These are phyloP conservation scores for Ogataea hybrid DNA, from an alignment of 1,139 yeast genomes.

Conservation along the genomic window DNA sequence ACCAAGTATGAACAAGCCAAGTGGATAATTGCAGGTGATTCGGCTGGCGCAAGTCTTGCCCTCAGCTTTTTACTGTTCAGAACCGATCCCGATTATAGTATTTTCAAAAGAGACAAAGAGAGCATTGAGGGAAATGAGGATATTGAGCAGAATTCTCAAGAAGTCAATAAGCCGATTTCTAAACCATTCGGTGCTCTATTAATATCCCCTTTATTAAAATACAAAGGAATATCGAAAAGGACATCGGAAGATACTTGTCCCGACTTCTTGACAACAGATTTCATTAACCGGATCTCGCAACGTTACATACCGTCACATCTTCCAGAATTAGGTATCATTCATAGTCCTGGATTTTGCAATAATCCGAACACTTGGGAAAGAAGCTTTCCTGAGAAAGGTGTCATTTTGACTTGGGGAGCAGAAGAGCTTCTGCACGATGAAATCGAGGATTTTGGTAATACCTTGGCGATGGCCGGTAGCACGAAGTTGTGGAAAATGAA, in stretches of 20 bases:
- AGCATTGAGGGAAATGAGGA: constrained; percentile 1
- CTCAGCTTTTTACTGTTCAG: constrained; percentile 35
- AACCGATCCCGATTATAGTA: constrained; percentile 12
- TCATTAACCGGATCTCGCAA: constrained; percentile 16
- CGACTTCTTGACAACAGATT: constrained; percentile 19
- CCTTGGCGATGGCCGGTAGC: constrained; percentile 24
- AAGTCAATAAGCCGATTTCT: not conserved
- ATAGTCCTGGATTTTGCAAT: constrained; percentile 37
- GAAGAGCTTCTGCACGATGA: constrained; percentile 38
- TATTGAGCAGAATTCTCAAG: not conserved
- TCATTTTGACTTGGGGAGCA: constrained; percentile 39
- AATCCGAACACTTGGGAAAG: constrained; percentile 38
- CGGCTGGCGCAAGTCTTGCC: constrained; percentile 41
- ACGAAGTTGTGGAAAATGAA: constrained; percentile 30
- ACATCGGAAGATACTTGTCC: constrained; percentile 10
- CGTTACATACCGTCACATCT: constrained; percentile 16
- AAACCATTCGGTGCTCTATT: constrained; percentile 38
- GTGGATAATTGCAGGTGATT: constrained; percentile 39
- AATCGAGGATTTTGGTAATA: constrained; percentile 33
- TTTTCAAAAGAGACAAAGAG: constrained; percentile 7
- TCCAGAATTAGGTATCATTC: constrained; percentile 28
- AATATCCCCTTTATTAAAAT: constrained; percentile 37
- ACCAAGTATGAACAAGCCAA: constrained; percentile 27
- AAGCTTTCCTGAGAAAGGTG: constrained; percentile 39
- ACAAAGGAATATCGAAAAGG: constrained; percentile 10